A percentile compares a stretch with the other conserved stretches of the same genome.
Evolutionary conservation across 2,329 filamentous ascomycete species (phyloP).

Genomic region (Fusarium tjaetaba): DNA sequence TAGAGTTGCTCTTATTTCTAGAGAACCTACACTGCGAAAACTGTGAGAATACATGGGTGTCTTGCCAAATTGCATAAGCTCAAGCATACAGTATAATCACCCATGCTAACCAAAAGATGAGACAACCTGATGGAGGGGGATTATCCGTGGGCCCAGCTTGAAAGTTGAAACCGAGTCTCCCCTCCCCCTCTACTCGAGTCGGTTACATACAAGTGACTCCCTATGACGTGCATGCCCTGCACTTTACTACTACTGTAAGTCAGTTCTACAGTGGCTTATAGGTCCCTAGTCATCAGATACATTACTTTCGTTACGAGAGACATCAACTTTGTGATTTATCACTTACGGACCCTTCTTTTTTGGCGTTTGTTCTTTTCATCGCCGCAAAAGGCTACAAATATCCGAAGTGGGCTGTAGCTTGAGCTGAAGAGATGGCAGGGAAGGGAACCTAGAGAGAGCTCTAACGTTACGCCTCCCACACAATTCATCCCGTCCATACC

Average conservation of each 20-base stretch:
- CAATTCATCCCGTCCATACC: not conserved
- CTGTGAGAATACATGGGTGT: not conserved
- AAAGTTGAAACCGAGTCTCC: slow-evolving; percentile 33
- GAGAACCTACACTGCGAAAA: not conserved
- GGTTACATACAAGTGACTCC: slow-evolving; percentile 16
- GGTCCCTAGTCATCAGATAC: not conserved
- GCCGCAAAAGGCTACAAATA: slow-evolving; percentile 14
- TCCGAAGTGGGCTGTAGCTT: slow-evolving; percentile 38
- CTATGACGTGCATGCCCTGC: slow-evolving; percentile 30
- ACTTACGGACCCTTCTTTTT: not conserved
- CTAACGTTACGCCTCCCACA: slow-evolving; percentile 11
- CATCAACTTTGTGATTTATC: not conserved
- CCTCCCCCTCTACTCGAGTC: slow-evolving; percentile 3
- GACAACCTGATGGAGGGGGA: slow-evolving; percentile 16
- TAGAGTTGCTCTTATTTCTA: not conserved
- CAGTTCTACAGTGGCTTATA: not conserved
- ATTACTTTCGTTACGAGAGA: not conserved
- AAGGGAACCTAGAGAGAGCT: slow-evolving; percentile 6
- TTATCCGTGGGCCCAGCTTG: slow-evolving; percentile 21
- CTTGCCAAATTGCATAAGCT: not conserved
- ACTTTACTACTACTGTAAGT: not conserved
- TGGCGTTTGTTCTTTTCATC: not conserved
- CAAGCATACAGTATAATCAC: not conserved
- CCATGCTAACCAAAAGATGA: not conserved
- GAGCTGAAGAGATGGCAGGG: slow-evolving; percentile 19